Percentiles rank a stretch among this genome's conserved stretches.
Evolutionary conservation across 768 basidiomycete genomes (phyloP).

Genomic region (Pilatotrama ljubarskyi): DNA sequence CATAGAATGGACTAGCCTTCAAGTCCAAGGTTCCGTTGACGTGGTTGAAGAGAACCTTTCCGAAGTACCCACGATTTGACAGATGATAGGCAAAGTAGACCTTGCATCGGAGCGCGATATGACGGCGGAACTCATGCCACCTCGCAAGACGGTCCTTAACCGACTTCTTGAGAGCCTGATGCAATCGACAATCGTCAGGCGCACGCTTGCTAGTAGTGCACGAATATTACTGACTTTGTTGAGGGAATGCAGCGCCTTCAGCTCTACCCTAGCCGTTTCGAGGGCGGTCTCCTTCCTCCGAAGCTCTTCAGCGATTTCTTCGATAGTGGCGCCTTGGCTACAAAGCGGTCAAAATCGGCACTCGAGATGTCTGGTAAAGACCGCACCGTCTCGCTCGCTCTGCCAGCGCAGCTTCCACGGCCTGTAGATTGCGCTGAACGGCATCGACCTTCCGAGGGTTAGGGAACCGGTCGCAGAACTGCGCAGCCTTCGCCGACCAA

Average conservation of each 20-base stretch:
- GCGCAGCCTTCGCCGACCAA: slow-evolving; percentile 64
- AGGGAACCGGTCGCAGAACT: slow-evolving; percentile 58
- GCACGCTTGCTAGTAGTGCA: background rate
- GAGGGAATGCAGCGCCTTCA: slow-evolving; percentile 61
- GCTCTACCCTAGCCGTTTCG: slow-evolving; percentile 59
- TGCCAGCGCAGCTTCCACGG: slow-evolving; percentile 62
- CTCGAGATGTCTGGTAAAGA: slow-evolving; percentile 2
- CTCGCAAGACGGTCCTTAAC: slow-evolving; percentile 62
- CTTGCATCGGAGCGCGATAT: slow-evolving; percentile 87
- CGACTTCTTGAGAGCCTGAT: slow-evolving; percentile 66
- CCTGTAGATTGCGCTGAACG: slow-evolving; percentile 62
- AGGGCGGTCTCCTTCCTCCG: slow-evolving; percentile 61
- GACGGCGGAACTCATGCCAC: slow-evolving; percentile 88
- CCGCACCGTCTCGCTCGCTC: slow-evolving; percentile 64
- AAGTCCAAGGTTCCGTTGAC: slow-evolving; percentile 59
- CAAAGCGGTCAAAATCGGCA: background rate
- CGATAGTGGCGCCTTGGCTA: slow-evolving; percentile 76
- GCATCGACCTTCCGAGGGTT: slow-evolving; percentile 58
- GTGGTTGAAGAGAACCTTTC: slow-evolving; percentile 89
- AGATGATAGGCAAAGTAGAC: slow-evolving; percentile 81
- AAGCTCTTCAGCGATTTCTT: slow-evolving; percentile 73
- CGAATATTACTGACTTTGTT: slow-evolving; percentile 53
- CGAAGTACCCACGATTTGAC: slow-evolving; percentile 83
- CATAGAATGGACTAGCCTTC: slow-evolving; percentile 41
- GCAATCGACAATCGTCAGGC: background rate